These are phyloP conservation scores for Mrakia hoshinonis DNA, from an alignment of 768 basidiomycete species.

Conservation along the genomic window DNA sequence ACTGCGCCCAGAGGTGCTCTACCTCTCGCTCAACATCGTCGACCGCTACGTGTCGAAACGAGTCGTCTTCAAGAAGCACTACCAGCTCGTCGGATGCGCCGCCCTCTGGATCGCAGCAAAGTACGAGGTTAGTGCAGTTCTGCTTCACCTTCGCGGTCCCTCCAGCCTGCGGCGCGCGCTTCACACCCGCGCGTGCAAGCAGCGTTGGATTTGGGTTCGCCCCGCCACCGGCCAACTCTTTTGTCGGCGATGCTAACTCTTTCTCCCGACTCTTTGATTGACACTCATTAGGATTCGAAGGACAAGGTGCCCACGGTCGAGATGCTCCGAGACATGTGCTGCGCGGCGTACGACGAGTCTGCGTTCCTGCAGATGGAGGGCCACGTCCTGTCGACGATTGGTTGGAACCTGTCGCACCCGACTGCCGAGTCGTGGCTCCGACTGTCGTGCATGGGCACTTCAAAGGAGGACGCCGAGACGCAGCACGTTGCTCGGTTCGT, in stretches of 20 bases:
- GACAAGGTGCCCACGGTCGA: conserved; percentile 93
- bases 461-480: conserved; percentile 77
- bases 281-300: conserved; percentile 60
- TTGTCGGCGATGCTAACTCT: neutral
- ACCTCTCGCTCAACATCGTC: conserved; percentile 96
- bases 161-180: neutral
- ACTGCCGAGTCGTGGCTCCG: conserved; percentile 97
- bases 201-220: neutral
- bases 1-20: conserved; percentile 94
- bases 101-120: conserved; percentile 99
- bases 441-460: conserved; percentile 44
- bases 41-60: conserved; percentile 98
- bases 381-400: conserved; percentile 89
- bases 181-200: neutral
- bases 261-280: neutral
- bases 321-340: conserved; percentile 90
- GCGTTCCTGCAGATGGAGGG: conserved; percentile 99
- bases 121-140: conserved; percentile 52
- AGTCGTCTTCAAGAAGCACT: conserved; percentile 97
- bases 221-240: neutral
- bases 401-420: conserved; percentile 93
- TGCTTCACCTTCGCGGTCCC: neutral
- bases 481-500: conserved; percentile 94
- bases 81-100: conserved; percentile 96
- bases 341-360: conserved; percentile 89